phyloP scores from a whole-genome alignment of 148 eudicot species.

The Amaranthus hypochondriacus region DNA sequence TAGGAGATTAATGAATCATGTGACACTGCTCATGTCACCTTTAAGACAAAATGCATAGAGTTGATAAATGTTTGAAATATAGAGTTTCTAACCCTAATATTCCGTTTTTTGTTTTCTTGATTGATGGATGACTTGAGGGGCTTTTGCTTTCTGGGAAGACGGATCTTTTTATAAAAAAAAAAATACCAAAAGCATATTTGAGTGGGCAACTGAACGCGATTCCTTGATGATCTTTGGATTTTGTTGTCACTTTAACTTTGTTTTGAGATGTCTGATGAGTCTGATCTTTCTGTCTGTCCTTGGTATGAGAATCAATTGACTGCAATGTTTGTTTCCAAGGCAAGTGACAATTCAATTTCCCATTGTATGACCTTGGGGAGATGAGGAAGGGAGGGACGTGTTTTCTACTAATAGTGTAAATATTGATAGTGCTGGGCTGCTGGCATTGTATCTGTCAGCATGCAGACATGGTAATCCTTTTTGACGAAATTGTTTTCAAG shows the following conservation, averaged over 20 bases:
- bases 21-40: no score
- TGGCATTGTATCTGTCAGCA: neutral
- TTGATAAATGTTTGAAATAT: no score
- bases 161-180: neutral
- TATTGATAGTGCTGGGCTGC: neutral
- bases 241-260: no score
- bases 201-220: neutral
- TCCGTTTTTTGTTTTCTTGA: neutral
- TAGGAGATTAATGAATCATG: no score
- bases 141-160: neutral
- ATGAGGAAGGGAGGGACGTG: neutral
- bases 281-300: neutral
- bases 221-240: neutral
- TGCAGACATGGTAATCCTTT: no score
- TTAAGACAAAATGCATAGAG: no score
- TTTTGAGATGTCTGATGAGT: neutral
- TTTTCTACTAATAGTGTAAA: neutral
- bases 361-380: neutral
- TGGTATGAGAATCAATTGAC: neutral
- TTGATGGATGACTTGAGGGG: neutral
- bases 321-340: neutral
- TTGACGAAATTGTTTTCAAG: no score
- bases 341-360: neutral
- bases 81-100: no score
- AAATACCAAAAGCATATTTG: neutral